Percentiles rank a stretch among this genome's conserved stretches.
Evolutionary conservation across 257 asterid species (phyloP).

Genomic region (Jacaranda mimosifolia): DNA sequence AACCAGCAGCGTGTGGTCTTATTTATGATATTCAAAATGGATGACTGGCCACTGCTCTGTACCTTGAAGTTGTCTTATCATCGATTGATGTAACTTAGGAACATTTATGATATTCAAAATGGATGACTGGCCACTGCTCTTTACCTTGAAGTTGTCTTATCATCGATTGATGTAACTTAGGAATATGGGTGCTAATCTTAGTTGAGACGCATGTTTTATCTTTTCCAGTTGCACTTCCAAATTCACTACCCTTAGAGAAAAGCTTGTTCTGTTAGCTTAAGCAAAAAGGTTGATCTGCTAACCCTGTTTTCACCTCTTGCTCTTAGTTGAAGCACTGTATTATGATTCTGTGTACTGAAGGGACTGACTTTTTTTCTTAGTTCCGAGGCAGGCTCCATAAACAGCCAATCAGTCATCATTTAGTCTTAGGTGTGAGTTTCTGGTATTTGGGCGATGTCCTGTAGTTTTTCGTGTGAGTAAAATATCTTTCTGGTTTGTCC

Average conservation of each 20-base stretch:
- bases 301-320: conserved; percentile 33
- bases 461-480: too few relatives aligned
- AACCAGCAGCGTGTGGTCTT: conserved; percentile 33
- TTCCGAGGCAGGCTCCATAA: not conserved
- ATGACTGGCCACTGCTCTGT: conserved; percentile 54
- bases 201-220: conserved; percentile 40
- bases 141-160: conserved; percentile 61
- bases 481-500: too few relatives aligned
- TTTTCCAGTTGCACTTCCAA: conserved; percentile 34
- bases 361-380: not conserved
- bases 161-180: conserved; percentile 58
- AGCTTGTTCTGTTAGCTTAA: conserved; percentile 34
- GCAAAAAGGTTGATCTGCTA: conserved; percentile 30
- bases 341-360: conserved; percentile 32
- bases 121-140: conserved; percentile 52
- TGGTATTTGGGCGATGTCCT: too few relatives aligned
- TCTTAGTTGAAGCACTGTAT: conserved; percentile 34
- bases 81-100: conserved; percentile 61
- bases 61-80: conserved; percentile 59
- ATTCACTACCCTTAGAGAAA: conserved; percentile 29
- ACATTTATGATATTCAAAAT: conserved; percentile 35
- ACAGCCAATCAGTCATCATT: not conserved
- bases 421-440: not conserved
- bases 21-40: conserved; percentile 31
- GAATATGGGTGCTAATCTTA: conserved; percentile 55